Percentiles rank a stretch among this genome's conserved stretches.
Conservation (phyloP, 1,284 basidiomycete genomes). For the Singerocomus inundabilis region DNA sequence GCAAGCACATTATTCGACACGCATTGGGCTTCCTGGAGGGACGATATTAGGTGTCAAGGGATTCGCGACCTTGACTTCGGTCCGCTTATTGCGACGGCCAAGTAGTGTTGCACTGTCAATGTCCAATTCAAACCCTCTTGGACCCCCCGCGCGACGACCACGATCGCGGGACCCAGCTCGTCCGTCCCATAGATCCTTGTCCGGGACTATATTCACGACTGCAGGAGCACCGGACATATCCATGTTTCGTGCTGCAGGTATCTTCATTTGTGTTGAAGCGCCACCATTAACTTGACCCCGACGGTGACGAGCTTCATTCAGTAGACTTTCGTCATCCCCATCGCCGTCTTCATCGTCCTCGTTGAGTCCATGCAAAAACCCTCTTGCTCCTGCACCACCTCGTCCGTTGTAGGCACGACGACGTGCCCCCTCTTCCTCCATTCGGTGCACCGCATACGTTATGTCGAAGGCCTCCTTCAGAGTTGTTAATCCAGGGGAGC, state of each 20-base stretch:
- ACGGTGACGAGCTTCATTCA: slow-evolving; percentile 48
- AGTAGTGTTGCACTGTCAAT: slow-evolving; percentile 82
- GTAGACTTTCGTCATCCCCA: slow-evolving; percentile 47
- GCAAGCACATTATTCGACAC: slow-evolving; percentile 17
- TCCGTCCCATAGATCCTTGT: slow-evolving; percentile 50
- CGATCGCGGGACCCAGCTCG: slow-evolving; percentile 76
- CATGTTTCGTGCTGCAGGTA: slow-evolving; percentile 36
- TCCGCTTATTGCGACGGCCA: slow-evolving; percentile 60
- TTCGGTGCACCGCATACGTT: slow-evolving; percentile 97
- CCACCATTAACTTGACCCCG: slow-evolving; percentile 40
- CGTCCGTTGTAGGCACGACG: slow-evolving; percentile 76
- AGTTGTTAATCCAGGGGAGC: slow-evolving; percentile 87
- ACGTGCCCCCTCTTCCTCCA: slow-evolving; percentile 96
- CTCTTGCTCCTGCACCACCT: slow-evolving; percentile 76
- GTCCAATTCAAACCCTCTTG: slow-evolving; percentile 73
- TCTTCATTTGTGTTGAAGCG: slow-evolving; percentile 36
- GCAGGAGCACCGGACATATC: slow-evolving; percentile 20
- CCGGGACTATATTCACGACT: slow-evolving; percentile 21
- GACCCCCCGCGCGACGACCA: slow-evolving; percentile 35
- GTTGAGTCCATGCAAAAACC: slow-evolving; percentile 85
- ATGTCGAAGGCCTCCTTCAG: slow-evolving; percentile 99
- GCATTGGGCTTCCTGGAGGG: slow-evolving; percentile 42
- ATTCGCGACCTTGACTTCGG: slow-evolving; percentile 34
- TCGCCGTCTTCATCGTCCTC: slow-evolving; percentile 77
- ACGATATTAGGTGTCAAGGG: slow-evolving; percentile 37